Base-by-base conservation (phyloP, 2,329 filamentous ascomycete species). In the Lachnellula subtilissima region DNA sequence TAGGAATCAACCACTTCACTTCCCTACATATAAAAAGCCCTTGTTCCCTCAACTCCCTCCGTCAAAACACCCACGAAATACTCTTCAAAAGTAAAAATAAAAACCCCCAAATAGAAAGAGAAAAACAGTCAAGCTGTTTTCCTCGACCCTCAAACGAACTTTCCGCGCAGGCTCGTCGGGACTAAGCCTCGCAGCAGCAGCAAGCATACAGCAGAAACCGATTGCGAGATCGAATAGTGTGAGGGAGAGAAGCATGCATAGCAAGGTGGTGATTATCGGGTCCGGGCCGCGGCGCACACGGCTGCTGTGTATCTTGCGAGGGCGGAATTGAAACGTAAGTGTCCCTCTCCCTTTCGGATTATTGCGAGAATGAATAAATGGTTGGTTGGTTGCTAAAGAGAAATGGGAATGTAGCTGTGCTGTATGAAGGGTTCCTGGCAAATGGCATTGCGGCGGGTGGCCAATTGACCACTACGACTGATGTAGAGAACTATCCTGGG, bases 351-450 rank as follows among this genome's bases (percentile, higher is more conserved):
- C 2, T n/a, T 17, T 23, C 2, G 2, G 19, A 8, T n/a, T 17
- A 4, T 25, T 19, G 17, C 19, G 25, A 22, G 8, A n/a, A 25
- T 50, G 14, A 15, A 14, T 15, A 15, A 14, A n/a, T 35, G 36
- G 25, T 23, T n/a, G 4, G 23, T 22, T n/a, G 4, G 8, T 32
- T n/a, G 60, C 84, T 55, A 32, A 32, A 9, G 8, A 32, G 8
- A 62, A 55, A 62, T 53, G 14, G 5, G 11, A 17, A 5, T 42
- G 28, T 53, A 70, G 84, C 94, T 61, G 89, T 97, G 61, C 81
- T 99, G 65, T 99, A 97, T 73, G 94, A 99, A 78, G 94, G 94
- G 66, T 96, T 99, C 82, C 86, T 99, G 73, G 94, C 94, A 67
- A 94, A 97, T 71, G 94, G 93, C 69, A 96, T 95, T 68, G 94